phyloP scores from a whole-genome alignment of 192 early-diverging fungal genomes.

The Backusella liffmaniae region DNA sequence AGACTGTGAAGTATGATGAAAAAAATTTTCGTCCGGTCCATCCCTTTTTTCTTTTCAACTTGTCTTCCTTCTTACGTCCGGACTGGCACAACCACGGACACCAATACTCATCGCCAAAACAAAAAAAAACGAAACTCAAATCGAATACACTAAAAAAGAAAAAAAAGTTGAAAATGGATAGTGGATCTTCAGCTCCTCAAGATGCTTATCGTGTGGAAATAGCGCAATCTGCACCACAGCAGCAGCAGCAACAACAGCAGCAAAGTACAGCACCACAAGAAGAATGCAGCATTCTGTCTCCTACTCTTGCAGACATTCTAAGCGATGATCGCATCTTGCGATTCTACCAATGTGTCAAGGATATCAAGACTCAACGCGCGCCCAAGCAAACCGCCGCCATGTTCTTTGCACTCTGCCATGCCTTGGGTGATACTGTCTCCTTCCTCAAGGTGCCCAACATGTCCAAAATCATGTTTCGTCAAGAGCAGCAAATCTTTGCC shows the following conservation, averaged over 20 bases:
- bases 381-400: slow-evolving; percentile 29
- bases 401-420: slow-evolving; percentile 37
- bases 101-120: not conserved
- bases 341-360: slow-evolving; percentile 39
- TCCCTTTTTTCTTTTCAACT: not conserved
- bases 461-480: slow-evolving; percentile 35
- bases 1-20: not conserved
- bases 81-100: slow-evolving; percentile 4
- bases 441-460: slow-evolving; percentile 38
- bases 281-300: slow-evolving; percentile 30
- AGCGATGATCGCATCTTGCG: slow-evolving; percentile 27
- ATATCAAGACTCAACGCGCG: slow-evolving; percentile 30
- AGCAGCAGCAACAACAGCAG: not conserved
- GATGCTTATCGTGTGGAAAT: not conserved
- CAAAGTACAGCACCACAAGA: not conserved
- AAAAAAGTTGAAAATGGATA: not conserved
- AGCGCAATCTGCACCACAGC: not conserved
- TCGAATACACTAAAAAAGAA: not conserved
- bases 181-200: slow-evolving; percentile 1
- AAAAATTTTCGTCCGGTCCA: slow-evolving; percentile 5
- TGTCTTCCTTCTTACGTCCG: not conserved
- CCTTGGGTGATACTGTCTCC: slow-evolving; percentile 27
- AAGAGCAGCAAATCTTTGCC: slow-evolving; percentile 33
- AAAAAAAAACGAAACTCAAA: not conserved
- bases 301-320: slow-evolving; percentile 34